Base-by-base conservation (phyloP, 2,329 filamentous ascomycete species). In the Xenoacremonium recifei region DNA sequence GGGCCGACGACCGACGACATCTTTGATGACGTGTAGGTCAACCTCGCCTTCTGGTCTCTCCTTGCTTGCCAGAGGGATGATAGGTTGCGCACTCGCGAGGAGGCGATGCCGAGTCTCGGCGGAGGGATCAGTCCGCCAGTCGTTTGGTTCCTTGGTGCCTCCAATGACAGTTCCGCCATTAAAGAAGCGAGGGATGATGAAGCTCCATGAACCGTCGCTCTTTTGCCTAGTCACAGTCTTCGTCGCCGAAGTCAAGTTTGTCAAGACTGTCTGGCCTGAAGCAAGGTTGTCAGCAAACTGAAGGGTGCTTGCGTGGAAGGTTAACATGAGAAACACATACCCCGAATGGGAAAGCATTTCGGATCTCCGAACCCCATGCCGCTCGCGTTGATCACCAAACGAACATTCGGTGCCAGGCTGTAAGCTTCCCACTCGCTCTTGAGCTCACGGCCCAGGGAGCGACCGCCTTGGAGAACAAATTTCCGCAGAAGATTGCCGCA, bases 101-200 rank as follows among this genome's bases (percentile, higher is more conserved):
- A 62, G 17, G 2, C 48, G 57, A 27, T 66, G 59, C 15, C 80
- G 65, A 0, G 73, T 71, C 39, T 74, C 70, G 2, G 50, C 44
- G 0, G 69, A 76, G 2, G 79, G 73, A 15, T 69, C 62, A 0
- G 70, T 58, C 35, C 76, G 68, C 76, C 76, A 82, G 57, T 83
- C 68, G 41, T 75, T 64, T 1, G 72, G 69, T 54, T 85, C 76
- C 58, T 84, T 85, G 9, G 81, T 86, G 0, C 82, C 82, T 5
- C 82, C 83, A 16, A 86, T 75, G 29, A 86, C 69, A 0, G 82
- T 85, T 3, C 82, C 82, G 3, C 82, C 82, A 23, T 77, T 69
- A 19, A 81, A 75, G 7, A 73, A 75, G 3, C 83, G 72, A 1
- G 82, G 80, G 5, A 86, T 77, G 34, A 74, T 73, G 48, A 85